These are phyloP conservation scores for Gentiana macrophylla DNA, from an alignment of 257 asterid species.

Conservation along the genomic window DNA sequence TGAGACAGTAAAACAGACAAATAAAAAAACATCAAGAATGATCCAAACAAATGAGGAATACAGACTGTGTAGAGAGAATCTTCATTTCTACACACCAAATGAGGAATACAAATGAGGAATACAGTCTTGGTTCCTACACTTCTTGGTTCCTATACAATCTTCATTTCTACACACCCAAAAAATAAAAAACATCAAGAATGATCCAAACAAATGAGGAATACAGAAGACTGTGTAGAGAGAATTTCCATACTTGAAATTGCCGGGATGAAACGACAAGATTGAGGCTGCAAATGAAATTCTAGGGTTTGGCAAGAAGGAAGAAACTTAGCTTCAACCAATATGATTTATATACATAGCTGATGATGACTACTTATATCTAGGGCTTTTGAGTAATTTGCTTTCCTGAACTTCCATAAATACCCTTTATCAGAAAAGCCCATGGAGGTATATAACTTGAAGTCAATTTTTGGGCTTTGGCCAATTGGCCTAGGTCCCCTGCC, in stretches of 20 bases:
- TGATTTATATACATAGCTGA: not conserved
- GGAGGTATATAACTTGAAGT: no score
- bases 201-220: not conserved
- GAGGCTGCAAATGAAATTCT: not conserved
- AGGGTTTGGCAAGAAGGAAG: constrained; percentile 8
- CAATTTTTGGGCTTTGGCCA: no score
- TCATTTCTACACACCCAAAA: constrained; percentile 21
- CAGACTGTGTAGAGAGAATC: no score
- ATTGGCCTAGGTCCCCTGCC: no score
- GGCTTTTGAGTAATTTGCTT: not conserved
- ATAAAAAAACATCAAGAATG: not conserved
- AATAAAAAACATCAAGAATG: not conserved
- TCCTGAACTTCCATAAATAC: not conserved
- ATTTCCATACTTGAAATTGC: not conserved
- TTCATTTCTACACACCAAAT: no score
- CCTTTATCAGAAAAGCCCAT: no score
- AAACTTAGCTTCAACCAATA: not conserved
- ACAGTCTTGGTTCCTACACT: no score
- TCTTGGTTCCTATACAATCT: no score
- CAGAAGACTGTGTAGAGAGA: not conserved
- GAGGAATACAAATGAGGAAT: no score
- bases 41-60: not conserved
- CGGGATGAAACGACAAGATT: not conserved
- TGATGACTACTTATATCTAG: constrained; percentile 7
- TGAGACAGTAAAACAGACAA: no score